Conservation (phyloP, 495 filamentous ascomycete species). For the Talaromyces ruber region DNA sequence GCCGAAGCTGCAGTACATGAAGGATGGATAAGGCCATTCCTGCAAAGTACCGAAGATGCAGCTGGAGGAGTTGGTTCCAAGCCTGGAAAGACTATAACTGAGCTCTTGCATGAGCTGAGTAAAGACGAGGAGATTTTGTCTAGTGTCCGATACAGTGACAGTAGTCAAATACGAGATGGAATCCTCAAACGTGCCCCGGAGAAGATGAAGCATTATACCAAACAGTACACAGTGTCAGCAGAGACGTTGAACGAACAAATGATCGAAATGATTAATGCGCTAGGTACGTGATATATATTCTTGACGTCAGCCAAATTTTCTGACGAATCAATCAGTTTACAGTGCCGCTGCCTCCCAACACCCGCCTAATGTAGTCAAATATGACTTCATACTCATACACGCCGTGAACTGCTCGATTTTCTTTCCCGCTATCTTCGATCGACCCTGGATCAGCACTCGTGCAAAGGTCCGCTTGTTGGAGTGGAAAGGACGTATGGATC, state of each 20-base stretch:
- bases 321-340: conserved; percentile 32
- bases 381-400: conserved; percentile 83
- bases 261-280: conserved; percentile 68
- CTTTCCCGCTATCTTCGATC: conserved; percentile 43
- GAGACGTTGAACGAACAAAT: conserved; percentile 57
- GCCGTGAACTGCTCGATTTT: conserved; percentile 55
- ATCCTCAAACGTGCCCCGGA: conserved; percentile 52
- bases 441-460: conserved; percentile 22
- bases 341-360: conserved; percentile 53
- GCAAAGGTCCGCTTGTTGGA: conserved; percentile 59
- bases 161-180: conserved; percentile 58
- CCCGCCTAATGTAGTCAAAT: conserved; percentile 53
- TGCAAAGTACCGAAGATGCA: conserved; percentile 46
- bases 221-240: conserved; percentile 49
- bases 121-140: conserved; percentile 43
- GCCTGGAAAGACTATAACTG: conserved; percentile 38
- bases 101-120: conserved; percentile 51
- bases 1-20: conserved; percentile 64
- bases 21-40: conserved; percentile 35
- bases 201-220: conserved; percentile 52
- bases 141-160: conserved; percentile 42
- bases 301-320: not conserved
- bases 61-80: conserved; percentile 22
- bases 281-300: conserved; percentile 27
- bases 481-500: conserved; percentile 65